Conservation (phyloP, 2,329 filamentous ascomycete species). For the Sporothrix protearum region DNA sequence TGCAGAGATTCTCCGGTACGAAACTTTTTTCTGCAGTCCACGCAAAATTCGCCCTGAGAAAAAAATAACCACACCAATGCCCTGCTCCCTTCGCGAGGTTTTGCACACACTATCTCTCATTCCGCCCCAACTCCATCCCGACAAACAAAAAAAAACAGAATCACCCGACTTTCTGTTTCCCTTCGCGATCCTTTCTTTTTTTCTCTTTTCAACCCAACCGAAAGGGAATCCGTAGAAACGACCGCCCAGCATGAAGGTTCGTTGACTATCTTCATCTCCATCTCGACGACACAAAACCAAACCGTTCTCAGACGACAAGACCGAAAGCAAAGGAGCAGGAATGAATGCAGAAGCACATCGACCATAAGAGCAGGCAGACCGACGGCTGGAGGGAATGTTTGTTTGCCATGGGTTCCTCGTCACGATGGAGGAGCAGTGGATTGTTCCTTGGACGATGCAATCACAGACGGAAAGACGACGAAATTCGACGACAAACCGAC, state of each 20-base stretch:
- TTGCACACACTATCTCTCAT: not conserved
- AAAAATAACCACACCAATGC: conserved; percentile 16
- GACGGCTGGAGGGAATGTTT: not conserved
- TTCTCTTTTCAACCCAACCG: conserved; percentile 22
- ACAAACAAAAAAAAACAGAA: conserved; percentile 21
- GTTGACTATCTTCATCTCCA: conserved; percentile 16
- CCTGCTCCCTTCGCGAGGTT: conserved; percentile 9
- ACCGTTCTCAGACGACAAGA: not conserved
- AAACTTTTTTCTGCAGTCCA: conserved; percentile 25
- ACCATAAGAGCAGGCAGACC: conserved; percentile 7
- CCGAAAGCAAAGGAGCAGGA: not conserved
- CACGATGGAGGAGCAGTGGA: not conserved
- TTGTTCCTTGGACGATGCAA: not conserved
- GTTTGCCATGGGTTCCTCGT: not conserved
- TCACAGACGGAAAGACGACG: not conserved
- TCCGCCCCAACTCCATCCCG: conserved; percentile 10
- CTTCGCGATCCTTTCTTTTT: conserved; percentile 21
- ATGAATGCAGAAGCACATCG: not conserved
- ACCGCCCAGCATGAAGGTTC: conserved; percentile 29
- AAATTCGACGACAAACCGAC: not conserved
- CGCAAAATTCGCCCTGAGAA: conserved; percentile 18
- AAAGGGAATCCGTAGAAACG: conserved; percentile 17
- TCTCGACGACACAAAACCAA: not conserved
- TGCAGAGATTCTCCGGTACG: conserved; percentile 13
- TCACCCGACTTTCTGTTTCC: conserved; percentile 22